phyloP scores from a whole-genome alignment of 306 rosid species.

The Delonix regia region DNA sequence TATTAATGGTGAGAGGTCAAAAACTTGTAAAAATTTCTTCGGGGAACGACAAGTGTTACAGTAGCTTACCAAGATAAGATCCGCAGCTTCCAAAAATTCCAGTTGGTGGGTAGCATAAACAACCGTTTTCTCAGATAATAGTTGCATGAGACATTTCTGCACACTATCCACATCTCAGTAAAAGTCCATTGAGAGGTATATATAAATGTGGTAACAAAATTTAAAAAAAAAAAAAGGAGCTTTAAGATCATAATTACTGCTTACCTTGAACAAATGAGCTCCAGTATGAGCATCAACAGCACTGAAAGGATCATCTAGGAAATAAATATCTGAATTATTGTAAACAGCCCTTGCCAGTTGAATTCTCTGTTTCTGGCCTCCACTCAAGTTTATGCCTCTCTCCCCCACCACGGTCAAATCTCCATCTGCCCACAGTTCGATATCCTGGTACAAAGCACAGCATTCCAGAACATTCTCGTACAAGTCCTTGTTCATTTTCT shows the following conservation, averaged over 20 bases:
- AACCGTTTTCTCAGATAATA: slow-evolving; percentile 76
- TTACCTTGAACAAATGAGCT: slow-evolving; percentile 78
- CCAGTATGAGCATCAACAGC: slow-evolving; percentile 96
- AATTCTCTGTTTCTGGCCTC: slow-evolving; percentile 92
- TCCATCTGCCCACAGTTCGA: slow-evolving; percentile 70
- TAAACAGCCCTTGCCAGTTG: slow-evolving; percentile 92
- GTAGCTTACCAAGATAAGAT: slow-evolving; percentile 68
- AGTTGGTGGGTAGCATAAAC: slow-evolving; percentile 89
- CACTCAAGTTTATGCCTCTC: slow-evolving; percentile 92
- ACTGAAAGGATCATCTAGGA: slow-evolving; percentile 94
- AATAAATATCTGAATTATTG: slow-evolving; percentile 81
- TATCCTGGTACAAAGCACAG: slow-evolving; percentile 83
- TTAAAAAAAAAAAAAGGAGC: neutral
- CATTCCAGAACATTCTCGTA: slow-evolving; percentile 73
- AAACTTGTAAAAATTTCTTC: slow-evolving; percentile 3
- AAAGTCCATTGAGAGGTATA: slow-evolving; percentile 17
- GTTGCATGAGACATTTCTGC: slow-evolving; percentile 88
- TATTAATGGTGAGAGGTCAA: neutral
- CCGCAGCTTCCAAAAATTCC: slow-evolving; percentile 87
- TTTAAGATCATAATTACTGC: slow-evolving; percentile 2
- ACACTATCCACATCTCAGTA: slow-evolving; percentile 30
- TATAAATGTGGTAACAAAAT: neutral
- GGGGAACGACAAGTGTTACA: slow-evolving; percentile 10
- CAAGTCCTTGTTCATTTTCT: slow-evolving; percentile 53
- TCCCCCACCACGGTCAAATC: slow-evolving; percentile 79